phyloP scores from a whole-genome alignment of 169 alveolate species.

The Plasmodium vivax region DNA sequence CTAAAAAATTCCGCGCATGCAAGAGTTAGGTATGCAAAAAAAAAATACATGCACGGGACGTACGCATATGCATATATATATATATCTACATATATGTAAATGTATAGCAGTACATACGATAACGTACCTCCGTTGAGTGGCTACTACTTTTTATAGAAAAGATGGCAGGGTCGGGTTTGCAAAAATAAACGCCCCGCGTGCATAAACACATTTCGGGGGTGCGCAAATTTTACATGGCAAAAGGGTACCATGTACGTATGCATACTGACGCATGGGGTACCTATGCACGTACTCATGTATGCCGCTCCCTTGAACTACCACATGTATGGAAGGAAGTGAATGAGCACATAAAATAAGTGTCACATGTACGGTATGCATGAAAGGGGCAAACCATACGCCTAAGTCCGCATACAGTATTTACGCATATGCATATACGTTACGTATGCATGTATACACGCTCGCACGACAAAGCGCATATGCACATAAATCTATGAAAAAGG shows the following conservation, averaged over 20 bases:
- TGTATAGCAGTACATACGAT: neutral
- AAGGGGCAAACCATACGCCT: neutral
- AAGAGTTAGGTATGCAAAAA: neutral
- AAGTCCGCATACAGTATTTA: neutral
- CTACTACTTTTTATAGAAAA: neutral
- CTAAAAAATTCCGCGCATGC: neutral
- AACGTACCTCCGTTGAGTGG: neutral
- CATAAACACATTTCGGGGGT: neutral
- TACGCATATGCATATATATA: neutral
- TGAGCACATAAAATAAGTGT: neutral
- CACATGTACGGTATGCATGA: neutral
- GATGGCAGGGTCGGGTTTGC: neutral
- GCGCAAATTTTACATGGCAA: neutral
- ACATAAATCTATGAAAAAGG: neutral
- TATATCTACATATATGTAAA: neutral
- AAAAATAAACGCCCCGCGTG: neutral
- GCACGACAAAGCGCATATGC: neutral
- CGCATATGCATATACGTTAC: neutral
- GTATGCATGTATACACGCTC: constrained; percentile 1
- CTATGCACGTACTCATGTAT: neutral
- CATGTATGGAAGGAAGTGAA: neutral
- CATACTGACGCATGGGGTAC: neutral
- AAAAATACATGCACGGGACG: neutral
- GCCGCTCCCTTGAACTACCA: neutral
- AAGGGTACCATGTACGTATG: neutral